Evolutionary conservation across 2,329 filamentous ascomycete genomes (phyloP), one percentile per base, ranked within the genome.

Genomic region (Claviceps arundinis): DNA sequence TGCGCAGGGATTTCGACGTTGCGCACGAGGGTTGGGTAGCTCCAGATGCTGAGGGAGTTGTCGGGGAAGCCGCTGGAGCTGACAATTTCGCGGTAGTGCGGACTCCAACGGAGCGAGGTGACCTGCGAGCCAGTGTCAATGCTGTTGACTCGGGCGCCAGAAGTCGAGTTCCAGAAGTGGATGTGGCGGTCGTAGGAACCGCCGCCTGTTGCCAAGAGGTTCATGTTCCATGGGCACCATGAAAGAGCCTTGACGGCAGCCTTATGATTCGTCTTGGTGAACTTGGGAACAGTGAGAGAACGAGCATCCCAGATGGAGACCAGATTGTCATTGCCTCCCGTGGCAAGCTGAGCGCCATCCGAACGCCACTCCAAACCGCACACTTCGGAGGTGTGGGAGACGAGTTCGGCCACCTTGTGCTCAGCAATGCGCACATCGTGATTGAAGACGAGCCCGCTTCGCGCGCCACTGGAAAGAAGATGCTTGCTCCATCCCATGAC

Each of bases 401-500:
- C 85, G 47, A 98, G 87, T 76, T 97, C 91, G 47, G 93, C 93
- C 57, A 94, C 82, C 78, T 98, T 98, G 84, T 98, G 93, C 68
- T 97, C 85, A 52, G 91, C 90, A 59, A 98, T 84, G 66, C 93
- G 91, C 57, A 98, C 93, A 66, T 98, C 93, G 71, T 98, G 93
- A 79, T 98, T 98, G 82, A 82, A 96, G 61, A 98, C 89, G 46
- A 96, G 84, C 24, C 93, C 93, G 59, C 87, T 95, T 65, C 93
- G 87, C 53, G 93, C 89, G 59, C 93, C 93, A 22, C 91, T 96
- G 41, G 93, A 97, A 50, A 98, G 80, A 53, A 94, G 82, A 72
- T 97, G 93, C 80, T 97, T 97, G 78, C 89, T 95, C 93, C 93
- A 98, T 64, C 90, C 89, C 90, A 97, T 96, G 58, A 95, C 91